Evolutionary conservation across 2,329 filamentous ascomycete species (phyloP), one percentile per base, ranked within the genome.

Genomic region (Ceratocystiopsis sp.): DNA sequence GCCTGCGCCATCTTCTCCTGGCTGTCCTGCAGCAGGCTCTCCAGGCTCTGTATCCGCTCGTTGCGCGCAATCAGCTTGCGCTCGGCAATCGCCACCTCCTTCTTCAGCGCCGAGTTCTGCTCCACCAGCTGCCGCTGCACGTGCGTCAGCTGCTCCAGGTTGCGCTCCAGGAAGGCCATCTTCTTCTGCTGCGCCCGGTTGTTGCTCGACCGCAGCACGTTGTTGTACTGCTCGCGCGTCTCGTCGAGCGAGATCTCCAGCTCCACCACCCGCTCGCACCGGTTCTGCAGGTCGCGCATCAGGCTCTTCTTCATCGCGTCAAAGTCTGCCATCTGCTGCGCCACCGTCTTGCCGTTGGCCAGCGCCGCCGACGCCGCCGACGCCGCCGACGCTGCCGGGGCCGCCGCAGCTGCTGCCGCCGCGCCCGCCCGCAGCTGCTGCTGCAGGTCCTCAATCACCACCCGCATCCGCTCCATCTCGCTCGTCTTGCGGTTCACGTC

Each of bases 261-360:
- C 68, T 98, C 91, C 16, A 98, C 91, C 33, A 98, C 87, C 51
- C 91, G 80, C 67, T 98, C 91, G 62, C 91, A 98, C 48, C 91
- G 81, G 68, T 98, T 96, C 63, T 98, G 91, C 51, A 98, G 68
- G 62, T 98, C 91, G 45, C 91, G 84, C 91, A 98, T 98, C 52
- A 98, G 70, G 51, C 84, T 93, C 75, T 98, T 98, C 78, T 98
- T 98, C 87, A 98, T 98, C 46, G 85, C 83, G 61, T 98, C 91
- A 54, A 98, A 98, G 59, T 98, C 91, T 46, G 89, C 84, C 61
- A 98, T 93, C 65, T 96, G 91, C 65, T 98, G 89, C 59, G 93
- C 86, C 38, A 96, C 76, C 13, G 85, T 93, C 71, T 94, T 94
- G 69, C 82, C 82, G 54, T 84, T 84, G 44, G 75, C 66, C 57